A percentile compares a stretch with the other conserved stretches of the same genome.
phyloP scores from a whole-genome alignment of 1,284 basidiomycete genomes.

The Cutaneotrichosporon cyanovorans region DNA sequence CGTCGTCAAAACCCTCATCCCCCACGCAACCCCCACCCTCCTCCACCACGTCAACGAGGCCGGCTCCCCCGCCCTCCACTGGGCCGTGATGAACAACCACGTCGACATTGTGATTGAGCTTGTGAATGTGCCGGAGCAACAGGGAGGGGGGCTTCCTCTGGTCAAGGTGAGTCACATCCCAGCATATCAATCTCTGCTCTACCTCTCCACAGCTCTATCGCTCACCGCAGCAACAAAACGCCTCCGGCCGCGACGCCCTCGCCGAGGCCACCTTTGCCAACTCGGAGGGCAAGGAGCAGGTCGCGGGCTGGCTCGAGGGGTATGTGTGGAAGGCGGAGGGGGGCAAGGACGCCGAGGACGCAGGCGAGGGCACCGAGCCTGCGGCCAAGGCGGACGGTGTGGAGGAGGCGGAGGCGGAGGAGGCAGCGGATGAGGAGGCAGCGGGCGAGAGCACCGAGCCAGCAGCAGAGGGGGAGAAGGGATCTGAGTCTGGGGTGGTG shows the following conservation, averaged over 20 bases:
- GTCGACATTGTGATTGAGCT: slow-evolving; percentile 60
- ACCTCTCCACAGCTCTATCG: not conserved
- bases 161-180: slow-evolving; percentile 33
- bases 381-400: slow-evolving; percentile 7
- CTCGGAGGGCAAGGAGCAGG: slow-evolving; percentile 46
- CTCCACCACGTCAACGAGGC: slow-evolving; percentile 59
- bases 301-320: slow-evolving; percentile 46
- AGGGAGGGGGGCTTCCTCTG: slow-evolving; percentile 39
- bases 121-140: slow-evolving; percentile 47
- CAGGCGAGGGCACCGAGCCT: slow-evolving; percentile 1
- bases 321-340: slow-evolving; percentile 39
- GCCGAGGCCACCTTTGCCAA: slow-evolving; percentile 41
- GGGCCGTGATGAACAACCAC: slow-evolving; percentile 77
- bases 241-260: slow-evolving; percentile 40
- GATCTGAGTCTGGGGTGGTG: no score
- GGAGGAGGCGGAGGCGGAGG: not conserved
- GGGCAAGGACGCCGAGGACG: slow-evolving; percentile 6
- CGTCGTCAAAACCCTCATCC: slow-evolving; percentile 21
- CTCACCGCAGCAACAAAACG: slow-evolving; percentile 36
- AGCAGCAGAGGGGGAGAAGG: no score
- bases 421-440: not conserved
- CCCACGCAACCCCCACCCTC: slow-evolving; percentile 55
- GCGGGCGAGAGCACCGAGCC: not conserved
- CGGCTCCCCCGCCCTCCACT: slow-evolving; percentile 74
- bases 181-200: no score